A percentile compares a stretch with the other conserved stretches of the same genome.
phyloP scores from a whole-genome alignment of 2,329 filamentous ascomycete species.

The Alternaria gaisen region DNA sequence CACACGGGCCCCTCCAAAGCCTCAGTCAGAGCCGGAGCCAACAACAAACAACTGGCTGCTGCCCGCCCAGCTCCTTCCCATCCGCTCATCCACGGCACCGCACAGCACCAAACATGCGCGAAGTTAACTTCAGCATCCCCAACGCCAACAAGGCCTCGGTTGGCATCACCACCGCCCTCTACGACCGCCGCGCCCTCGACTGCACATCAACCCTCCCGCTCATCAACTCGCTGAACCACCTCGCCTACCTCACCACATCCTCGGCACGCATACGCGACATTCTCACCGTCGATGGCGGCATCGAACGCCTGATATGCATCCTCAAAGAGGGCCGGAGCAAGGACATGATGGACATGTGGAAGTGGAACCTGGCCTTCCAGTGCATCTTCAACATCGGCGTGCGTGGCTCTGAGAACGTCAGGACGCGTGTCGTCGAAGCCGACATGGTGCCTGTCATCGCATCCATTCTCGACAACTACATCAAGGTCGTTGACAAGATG shows the following conservation, averaged over 20 bases:
- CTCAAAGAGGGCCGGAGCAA: conserved; percentile 96
- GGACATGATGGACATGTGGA: conserved; percentile 99
- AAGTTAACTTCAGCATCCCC: conserved; percentile 99
- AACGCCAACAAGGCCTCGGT: conserved; percentile 99
- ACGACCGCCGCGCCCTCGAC: conserved; percentile 95
- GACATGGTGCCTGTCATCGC: conserved; percentile 99
- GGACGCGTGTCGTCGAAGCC: conserved; percentile 94
- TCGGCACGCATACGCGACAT: conserved; percentile 98
- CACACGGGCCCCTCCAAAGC: conserved; percentile 23
- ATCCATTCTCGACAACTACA: conserved; percentile 97
- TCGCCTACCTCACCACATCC: conserved; percentile 97
- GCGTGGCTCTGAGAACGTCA: conserved; percentile 89
- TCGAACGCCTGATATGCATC: conserved; percentile 95
- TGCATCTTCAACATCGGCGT: conserved; percentile 99
- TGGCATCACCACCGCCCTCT: conserved; percentile 97
- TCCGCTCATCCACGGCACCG: conserved; percentile 30
- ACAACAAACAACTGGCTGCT: conserved; percentile 3
- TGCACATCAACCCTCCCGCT: conserved; percentile 97
- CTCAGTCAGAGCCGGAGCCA: conserved; percentile 4
- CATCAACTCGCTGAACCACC: conserved; percentile 98
- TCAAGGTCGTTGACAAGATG: conserved; percentile 92
- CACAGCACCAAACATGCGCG: conserved; percentile 76
- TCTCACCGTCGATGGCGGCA: conserved; percentile 96
- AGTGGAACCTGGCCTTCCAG: conserved; percentile 99
- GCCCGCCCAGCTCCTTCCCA: conserved; percentile 18